These are phyloP conservation scores for Tulasnella calospora DNA, from an alignment of 768 basidiomycete genomes.

Conservation along the genomic window DNA sequence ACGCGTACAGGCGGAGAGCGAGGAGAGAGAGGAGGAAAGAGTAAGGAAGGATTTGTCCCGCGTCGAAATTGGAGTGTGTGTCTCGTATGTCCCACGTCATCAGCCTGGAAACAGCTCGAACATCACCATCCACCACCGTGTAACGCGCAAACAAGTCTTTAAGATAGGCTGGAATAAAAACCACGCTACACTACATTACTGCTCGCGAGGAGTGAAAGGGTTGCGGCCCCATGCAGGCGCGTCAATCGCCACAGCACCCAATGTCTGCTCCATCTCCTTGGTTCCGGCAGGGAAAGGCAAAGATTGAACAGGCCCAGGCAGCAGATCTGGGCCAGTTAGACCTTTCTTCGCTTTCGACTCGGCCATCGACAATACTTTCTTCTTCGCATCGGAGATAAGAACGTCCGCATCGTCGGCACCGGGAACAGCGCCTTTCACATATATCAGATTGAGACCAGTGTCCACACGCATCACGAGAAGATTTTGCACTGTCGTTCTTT, in stretches of 20 bases:
- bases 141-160: neutral
- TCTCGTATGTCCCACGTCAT: constrained; percentile 10
- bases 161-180: neutral
- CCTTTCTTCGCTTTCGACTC: constrained; percentile 65
- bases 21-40: neutral
- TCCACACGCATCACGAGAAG: constrained; percentile 86
- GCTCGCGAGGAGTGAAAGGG: constrained; percentile 24
- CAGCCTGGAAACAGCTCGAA: neutral
- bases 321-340: constrained; percentile 54
- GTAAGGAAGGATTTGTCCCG: constrained; percentile 2
- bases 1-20: neutral
- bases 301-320: constrained; percentile 76
- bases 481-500: constrained; percentile 79
- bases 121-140: neutral
- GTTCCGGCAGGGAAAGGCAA: constrained; percentile 94
- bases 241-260: constrained; percentile 58
- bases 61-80: neutral
- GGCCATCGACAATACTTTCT: constrained; percentile 63
- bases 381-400: constrained; percentile 81
- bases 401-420: constrained; percentile 87
- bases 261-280: constrained; percentile 58
- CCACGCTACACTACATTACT: neutral
- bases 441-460: constrained; percentile 77
- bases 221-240: constrained; percentile 44
- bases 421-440: constrained; percentile 85